Evolutionary conservation across 768 basidiomycete genomes (phyloP), one percentile per base, ranked within the genome.

Genomic region (Russula sp.): DNA sequence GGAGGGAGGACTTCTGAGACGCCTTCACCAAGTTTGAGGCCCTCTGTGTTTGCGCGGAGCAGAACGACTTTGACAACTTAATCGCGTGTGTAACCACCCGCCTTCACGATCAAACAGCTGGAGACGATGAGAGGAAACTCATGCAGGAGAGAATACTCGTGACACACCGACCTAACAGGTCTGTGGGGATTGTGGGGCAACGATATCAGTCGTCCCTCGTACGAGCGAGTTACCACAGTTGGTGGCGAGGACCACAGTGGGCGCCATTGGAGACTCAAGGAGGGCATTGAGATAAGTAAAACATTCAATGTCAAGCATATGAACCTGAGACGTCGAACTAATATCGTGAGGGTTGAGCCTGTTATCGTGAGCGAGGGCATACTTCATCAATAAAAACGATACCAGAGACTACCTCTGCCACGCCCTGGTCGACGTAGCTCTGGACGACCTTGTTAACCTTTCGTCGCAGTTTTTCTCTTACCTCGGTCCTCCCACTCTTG

Each of bases 331-430:
- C 11, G 50, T 20, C 34, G 14, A 38, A 25, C 25, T 32, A 34
- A 25, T 32, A 42, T 55, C 4, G 55, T 50, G 46, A 20, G 43
- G 25, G 36, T 41, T 36, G 43, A 51, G 32, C 64, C 25, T 47
- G 36, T 22, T 51, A 53, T 25, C 59, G 11, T 43, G 32, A 7
- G 53, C 34, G 25, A 18, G 39, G 6, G 70, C 81, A 61, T 68
- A 97, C 96, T 83, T 99, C 97, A 72, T 98, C 97, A 64, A 99
- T 95, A 74, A 99, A 99, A 14, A 98, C 87, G 5, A 99, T 96
- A 4, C 97, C 97, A 9, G 97, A 97, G 2, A 99, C 89, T 25
- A 98, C 85, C 75, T 99, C 97, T 11, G 97, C 97, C 3, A 98
- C 93, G 36, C 96, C 96, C 73, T 98, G 95, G 70, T 98, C 96